phyloP scores from a whole-genome alignment of 2,329 filamentous ascomycete genomes.

The Amauroascus niger region DNA sequence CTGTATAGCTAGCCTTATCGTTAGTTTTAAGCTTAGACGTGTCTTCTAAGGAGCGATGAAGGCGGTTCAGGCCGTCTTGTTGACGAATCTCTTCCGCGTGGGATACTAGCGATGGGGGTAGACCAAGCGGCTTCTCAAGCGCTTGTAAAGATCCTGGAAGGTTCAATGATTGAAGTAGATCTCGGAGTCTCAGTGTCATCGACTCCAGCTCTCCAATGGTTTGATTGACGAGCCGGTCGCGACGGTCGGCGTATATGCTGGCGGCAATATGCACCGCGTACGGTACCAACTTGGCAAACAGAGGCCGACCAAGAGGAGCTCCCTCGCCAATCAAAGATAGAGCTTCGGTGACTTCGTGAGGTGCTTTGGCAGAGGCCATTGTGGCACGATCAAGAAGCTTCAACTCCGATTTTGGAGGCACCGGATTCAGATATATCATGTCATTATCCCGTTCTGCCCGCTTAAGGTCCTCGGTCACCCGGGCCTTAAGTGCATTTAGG shows the following conservation, averaged over 20 bases:
- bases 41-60: constrained; percentile 73
- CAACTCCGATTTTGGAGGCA: constrained; percentile 81
- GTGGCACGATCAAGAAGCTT: constrained; percentile 75
- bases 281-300: constrained; percentile 86
- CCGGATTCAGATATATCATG: constrained; percentile 76
- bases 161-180: constrained; percentile 69
- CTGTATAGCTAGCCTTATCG: constrained; percentile 68
- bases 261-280: constrained; percentile 93
- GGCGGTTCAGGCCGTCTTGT: constrained; percentile 68
- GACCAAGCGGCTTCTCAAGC: constrained; percentile 81
- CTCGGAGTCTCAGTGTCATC: constrained; percentile 69
- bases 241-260: constrained; percentile 85
- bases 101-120: constrained; percentile 74
- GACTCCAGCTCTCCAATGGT: constrained; percentile 73
- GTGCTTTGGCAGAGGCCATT: constrained; percentile 73
- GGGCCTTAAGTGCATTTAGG: constrained; percentile 69
- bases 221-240: constrained; percentile 82
- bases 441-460: constrained; percentile 94
- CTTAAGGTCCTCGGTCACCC: constrained; percentile 78
- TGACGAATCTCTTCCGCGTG: constrained; percentile 92
- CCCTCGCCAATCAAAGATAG: constrained; percentile 70
- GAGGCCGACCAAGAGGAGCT: constrained; percentile 67
- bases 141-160: constrained; percentile 89
- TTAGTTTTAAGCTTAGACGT: constrained; percentile 79
- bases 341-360: constrained; percentile 72